Evolutionary conservation across 1,284 basidiomycete genomes (phyloP).

Genomic region (Boletus holoroseus): DNA sequence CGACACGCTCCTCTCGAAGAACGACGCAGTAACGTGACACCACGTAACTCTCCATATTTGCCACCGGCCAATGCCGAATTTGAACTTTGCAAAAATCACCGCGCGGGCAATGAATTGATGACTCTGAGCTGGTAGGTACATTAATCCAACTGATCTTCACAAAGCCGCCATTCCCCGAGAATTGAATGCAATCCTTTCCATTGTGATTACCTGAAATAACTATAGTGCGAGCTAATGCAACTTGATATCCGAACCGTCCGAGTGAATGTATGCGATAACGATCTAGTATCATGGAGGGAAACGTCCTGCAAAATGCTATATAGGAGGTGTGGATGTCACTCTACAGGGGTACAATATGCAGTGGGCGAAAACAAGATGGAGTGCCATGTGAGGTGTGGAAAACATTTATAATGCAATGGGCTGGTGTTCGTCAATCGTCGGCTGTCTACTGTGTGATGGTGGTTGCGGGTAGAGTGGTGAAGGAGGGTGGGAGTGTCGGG

Average conservation of each 20-base stretch:
- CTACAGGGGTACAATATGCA: constrained; percentile 8
- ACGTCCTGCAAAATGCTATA: constrained; percentile 2
- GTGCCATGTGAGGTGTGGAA: neutral
- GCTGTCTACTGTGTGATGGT: constrained; percentile 29
- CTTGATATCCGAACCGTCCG: constrained; percentile 2
- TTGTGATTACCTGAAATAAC: neutral
- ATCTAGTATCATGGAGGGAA: constrained; percentile 9
- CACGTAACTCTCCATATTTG: constrained; percentile 7
- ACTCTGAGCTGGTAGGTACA: no score
- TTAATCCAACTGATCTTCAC: no score
- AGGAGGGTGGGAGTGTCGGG: constrained; percentile 29
- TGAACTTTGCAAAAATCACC: no score
- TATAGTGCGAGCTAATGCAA: constrained; percentile 4
- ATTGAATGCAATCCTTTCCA: neutral
- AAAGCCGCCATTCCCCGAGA: neutral
- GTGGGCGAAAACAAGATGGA: constrained; percentile 1
- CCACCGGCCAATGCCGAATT: neutral
- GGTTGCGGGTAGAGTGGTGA: constrained; percentile 28
- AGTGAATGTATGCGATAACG: constrained; percentile 7
- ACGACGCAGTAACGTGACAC: constrained; percentile 16
- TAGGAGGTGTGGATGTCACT: constrained; percentile 7
- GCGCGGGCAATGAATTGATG: no score
- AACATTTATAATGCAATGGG: constrained; percentile 18
- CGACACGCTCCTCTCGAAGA: constrained; percentile 8
- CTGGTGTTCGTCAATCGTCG: constrained; percentile 34